Evolutionary conservation across 352 stramenopile species (phyloP).

Genomic region (Detonula confervacea): DNA sequence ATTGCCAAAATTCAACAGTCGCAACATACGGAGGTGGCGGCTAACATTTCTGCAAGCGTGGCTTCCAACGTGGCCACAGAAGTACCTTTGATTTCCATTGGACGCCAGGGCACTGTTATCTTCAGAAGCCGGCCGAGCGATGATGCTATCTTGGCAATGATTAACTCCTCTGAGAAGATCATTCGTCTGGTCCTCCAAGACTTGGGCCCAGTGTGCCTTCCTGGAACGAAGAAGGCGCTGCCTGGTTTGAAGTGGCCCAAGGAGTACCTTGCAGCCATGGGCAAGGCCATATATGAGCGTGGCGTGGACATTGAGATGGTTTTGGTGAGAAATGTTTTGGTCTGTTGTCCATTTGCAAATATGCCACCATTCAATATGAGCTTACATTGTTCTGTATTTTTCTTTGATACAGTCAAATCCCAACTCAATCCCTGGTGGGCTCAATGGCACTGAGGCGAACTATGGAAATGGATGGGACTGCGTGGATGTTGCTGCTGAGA

Average conservation of each 20-base stretch:
- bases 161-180: slow-evolving; percentile 56
- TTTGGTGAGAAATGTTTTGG: no score
- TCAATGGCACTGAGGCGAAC: slow-evolving; percentile 43
- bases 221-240: slow-evolving; percentile 51
- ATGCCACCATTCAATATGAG: no score
- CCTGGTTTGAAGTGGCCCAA: slow-evolving; percentile 58
- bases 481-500: slow-evolving; percentile 64
- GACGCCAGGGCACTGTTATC: slow-evolving; percentile 53
- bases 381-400: no score
- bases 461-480: slow-evolving; percentile 69
- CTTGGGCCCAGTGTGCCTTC: slow-evolving; percentile 57
- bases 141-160: slow-evolving; percentile 67
- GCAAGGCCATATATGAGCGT: slow-evolving; percentile 50
- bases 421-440: slow-evolving; percentile 42
- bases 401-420: no score
- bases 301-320: slow-evolving; percentile 67
- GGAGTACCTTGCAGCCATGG: slow-evolving; percentile 55
- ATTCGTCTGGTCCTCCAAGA: slow-evolving; percentile 63
- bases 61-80: no score
- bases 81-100: slow-evolving; percentile 62
- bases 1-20: slow-evolving; percentile 5
- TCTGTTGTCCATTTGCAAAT: no score
- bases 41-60: no score
- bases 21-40: neutral
- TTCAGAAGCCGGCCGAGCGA: slow-evolving; percentile 49